Evolutionary conservation across 116 monocot genomes (phyloP), one percentile per base, ranked within the genome.

Genomic region (Thalassia testudinum): DNA sequence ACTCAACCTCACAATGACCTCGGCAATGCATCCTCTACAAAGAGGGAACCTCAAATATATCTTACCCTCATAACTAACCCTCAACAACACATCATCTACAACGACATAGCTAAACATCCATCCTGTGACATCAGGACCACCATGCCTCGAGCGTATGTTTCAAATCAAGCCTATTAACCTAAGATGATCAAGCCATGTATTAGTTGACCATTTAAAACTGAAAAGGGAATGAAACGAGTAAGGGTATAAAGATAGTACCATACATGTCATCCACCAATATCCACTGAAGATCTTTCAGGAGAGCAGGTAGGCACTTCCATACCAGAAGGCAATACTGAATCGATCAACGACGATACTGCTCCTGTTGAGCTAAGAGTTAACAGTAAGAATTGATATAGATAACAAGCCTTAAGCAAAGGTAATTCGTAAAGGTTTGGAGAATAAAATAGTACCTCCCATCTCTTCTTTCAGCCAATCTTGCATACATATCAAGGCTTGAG

Each of bases 401-500:
- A 14, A 34, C 24, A 54, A 30, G 19, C 3, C 12, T 51, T 22
- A 13, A 50, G 50, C 10, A 24, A 0, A 21, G 50, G 21, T 40
- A 48, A 12, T 12, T n/a, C n/a, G n/a, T n/a, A n/a, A n/a, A 17
- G 26, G 25, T 7, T 21, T 18, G 11, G 14, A 29, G 23, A 7
- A 29, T 18, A 48, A 26, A 26, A 14, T 25, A n/a, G 17, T 57
- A 70, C 70, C 70, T 51, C 63, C 70, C 34, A 70, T 63, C 30
- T 70, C 66, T 51, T 49, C 53, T 42, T 50, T 43, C 47, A 76
- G 30, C 66, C 76, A 76, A 59, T 76, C 76, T 42, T 71, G 76
- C 43, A 61, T 45, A 27, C 71, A 76, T 52, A 76, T 67, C 59
- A 76, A 58, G 21, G 66, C 65, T 52, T 76, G 66, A 20, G 59